These are phyloP conservation scores for Trypanosoma congolense DNA, from an alignment of 208 protist species.

Conservation along the genomic window DNA sequence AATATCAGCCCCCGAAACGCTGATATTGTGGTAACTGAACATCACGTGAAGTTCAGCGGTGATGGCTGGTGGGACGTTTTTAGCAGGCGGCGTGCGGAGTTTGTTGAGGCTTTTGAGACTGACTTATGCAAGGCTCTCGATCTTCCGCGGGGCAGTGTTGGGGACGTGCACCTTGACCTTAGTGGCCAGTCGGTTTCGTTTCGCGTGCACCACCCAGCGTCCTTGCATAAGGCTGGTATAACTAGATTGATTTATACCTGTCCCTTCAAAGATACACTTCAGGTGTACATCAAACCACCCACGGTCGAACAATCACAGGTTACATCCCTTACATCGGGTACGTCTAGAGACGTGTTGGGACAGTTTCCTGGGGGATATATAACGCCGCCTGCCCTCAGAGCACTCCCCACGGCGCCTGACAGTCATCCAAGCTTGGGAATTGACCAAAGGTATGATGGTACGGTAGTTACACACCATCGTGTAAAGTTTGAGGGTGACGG, in stretches of 20 bases:
- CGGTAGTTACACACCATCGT: slow-evolving; percentile 32
- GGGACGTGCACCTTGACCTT: slow-evolving; percentile 2
- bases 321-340: too few relatives aligned
- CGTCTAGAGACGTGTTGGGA: too few relatives aligned
- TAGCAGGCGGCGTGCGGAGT: slow-evolving; percentile 7
- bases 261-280: neutral
- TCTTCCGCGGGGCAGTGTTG: neutral
- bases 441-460: neutral
- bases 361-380: too few relatives aligned
- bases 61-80: slow-evolving; percentile 24
- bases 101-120: slow-evolving; percentile 2
- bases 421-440: too few relatives aligned
- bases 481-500: slow-evolving; percentile 34
- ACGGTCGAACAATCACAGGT: too few relatives aligned
- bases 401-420: too few relatives aligned
- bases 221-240: neutral
- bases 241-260: neutral
- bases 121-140: slow-evolving; percentile 19
- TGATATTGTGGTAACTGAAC: slow-evolving; percentile 7
- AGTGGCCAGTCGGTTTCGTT: slow-evolving; percentile 6
- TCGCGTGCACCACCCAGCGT: slow-evolving; percentile 2
- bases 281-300: too few relatives aligned
- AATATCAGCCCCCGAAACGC: neutral
- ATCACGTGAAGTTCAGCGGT: slow-evolving; percentile 27
- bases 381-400: too few relatives aligned